A percentile compares a stretch with the other conserved stretches of the same genome.
phyloP scores from a whole-genome alignment of 805 yeast genomes.

The Torulaspora franciscae region DNA sequence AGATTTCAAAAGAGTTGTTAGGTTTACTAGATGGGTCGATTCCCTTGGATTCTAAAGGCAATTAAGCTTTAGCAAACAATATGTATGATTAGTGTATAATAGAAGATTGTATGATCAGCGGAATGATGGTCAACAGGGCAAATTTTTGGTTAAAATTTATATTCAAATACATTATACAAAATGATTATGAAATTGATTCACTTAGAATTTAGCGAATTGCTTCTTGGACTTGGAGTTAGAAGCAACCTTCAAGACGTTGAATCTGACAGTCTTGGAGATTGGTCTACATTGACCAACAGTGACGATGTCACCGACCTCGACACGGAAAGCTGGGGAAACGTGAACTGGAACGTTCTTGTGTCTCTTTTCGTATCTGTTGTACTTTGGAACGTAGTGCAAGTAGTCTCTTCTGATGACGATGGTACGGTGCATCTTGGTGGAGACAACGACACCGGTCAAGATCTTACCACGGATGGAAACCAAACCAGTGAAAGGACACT shows the following conservation, averaged over 20 bases:
- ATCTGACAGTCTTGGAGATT: slow-evolving; percentile 98
- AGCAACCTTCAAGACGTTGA: slow-evolving; percentile 96
- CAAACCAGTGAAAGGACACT: slow-evolving; percentile 97
- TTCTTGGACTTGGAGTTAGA: slow-evolving; percentile 81
- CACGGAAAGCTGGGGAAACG: slow-evolving; percentile 99
- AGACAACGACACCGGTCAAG: slow-evolving; percentile 98
- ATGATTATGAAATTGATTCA: slow-evolving; percentile 21
- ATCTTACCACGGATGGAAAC: slow-evolving; percentile 99
- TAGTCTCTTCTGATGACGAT: slow-evolving; percentile 99
- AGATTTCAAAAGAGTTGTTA: slow-evolving; percentile 33
- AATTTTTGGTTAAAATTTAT: slow-evolving; percentile 10
- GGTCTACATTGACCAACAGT: slow-evolving; percentile 99
- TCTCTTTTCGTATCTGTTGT: slow-evolving; percentile 99
- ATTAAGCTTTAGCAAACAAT: not conserved
- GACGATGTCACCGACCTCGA: slow-evolving; percentile 96
- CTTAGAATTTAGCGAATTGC: slow-evolving; percentile 95
- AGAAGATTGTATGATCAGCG: slow-evolving; percentile 5
- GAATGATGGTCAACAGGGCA: slow-evolving; percentile 3
- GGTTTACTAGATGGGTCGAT: slow-evolving; percentile 20
- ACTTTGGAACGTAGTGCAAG: slow-evolving; percentile 99
- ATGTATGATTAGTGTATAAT: slow-evolving; percentile 8
- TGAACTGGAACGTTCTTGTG: slow-evolving; percentile 99
- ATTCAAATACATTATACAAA: slow-evolving; percentile 29
- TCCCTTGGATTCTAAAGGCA: slow-evolving; percentile 17
- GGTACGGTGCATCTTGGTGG: slow-evolving; percentile 99